These are phyloP conservation scores for Candida coquimbonensis DNA, from an alignment of 805 yeast genomes.

Conservation along the genomic window DNA sequence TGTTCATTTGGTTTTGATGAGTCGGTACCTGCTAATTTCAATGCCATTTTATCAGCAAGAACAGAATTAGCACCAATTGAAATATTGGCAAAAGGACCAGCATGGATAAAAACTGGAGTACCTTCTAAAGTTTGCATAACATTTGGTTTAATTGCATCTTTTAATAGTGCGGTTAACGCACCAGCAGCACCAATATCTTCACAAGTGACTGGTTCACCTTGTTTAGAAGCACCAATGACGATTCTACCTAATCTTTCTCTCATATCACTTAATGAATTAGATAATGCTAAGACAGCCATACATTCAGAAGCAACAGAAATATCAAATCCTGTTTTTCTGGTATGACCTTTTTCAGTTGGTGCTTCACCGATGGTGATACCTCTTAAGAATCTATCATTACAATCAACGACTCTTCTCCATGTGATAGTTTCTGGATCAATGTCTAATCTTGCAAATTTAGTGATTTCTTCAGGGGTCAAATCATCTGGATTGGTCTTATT, in stretches of 20 bases:
- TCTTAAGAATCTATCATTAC: constrained; percentile 74
- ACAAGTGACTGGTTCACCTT: constrained; percentile 81
- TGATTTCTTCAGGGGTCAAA: constrained; percentile 61
- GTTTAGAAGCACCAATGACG: constrained; percentile 74
- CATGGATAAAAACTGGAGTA: constrained; percentile 95
- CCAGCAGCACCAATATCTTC: constrained; percentile 96
- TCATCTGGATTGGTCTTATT: constrained; percentile 65
- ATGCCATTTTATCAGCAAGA: constrained; percentile 86
- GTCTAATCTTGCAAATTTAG: constrained; percentile 60
- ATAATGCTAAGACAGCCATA: constrained; percentile 82
- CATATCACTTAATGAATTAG: constrained; percentile 74
- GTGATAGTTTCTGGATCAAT: constrained; percentile 76
- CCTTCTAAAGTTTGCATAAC: constrained; percentile 97
- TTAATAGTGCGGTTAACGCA: constrained; percentile 87
- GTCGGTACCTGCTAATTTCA: constrained; percentile 72
- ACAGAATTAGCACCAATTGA: constrained; percentile 96
- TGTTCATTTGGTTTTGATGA: constrained; percentile 32
- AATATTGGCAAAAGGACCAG: constrained; percentile 97
- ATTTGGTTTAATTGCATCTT: constrained; percentile 95
- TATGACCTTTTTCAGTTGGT: constrained; percentile 70
- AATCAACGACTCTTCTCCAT: constrained; percentile 80
- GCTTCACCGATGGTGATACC: constrained; percentile 77
- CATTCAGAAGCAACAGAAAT: constrained; percentile 81
- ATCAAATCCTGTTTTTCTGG: constrained; percentile 72
- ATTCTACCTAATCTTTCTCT: constrained; percentile 81